phyloP scores from a whole-genome alignment of 495 filamentous ascomycete species.

The Beverwykella pulmonaria region DNA sequence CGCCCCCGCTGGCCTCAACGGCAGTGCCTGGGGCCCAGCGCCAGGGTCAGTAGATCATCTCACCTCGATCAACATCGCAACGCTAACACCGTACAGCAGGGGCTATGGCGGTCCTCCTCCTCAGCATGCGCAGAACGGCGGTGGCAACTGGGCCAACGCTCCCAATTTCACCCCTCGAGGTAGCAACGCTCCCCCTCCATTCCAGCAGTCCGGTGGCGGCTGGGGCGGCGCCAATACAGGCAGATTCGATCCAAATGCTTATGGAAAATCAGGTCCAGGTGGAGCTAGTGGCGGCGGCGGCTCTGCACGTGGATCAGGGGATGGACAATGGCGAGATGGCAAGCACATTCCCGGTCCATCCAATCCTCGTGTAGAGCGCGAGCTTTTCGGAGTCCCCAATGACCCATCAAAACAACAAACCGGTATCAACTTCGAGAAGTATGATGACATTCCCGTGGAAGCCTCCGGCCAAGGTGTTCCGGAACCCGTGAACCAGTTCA shows the following conservation, averaged over 20 bases:
- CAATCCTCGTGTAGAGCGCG: constrained; percentile 88
- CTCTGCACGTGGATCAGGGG: constrained; percentile 76
- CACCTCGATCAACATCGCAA: constrained; percentile 9
- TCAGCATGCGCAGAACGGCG: constrained; percentile 50
- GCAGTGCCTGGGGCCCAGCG: constrained; percentile 61
- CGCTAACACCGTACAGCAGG: constrained; percentile 24
- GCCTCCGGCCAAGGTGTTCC: constrained; percentile 93
- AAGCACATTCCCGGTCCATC: constrained; percentile 90
- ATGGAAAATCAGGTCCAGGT: constrained; percentile 64
- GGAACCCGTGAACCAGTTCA: constrained; percentile 86
- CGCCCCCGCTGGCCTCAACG: constrained; percentile 52
- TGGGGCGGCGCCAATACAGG: constrained; percentile 22
- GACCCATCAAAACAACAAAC: constrained; percentile 93
- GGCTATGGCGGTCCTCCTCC: constrained; percentile 36
- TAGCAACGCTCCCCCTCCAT: constrained; percentile 23
- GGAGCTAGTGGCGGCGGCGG: constrained; percentile 49
- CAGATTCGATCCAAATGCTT: constrained; percentile 67
- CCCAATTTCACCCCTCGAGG: constrained; percentile 70
- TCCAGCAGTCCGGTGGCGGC: constrained; percentile 24
- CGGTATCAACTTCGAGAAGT: constrained; percentile 99
- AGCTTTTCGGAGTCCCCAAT: constrained; percentile 91
- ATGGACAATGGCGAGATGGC: constrained; percentile 94
- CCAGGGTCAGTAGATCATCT: constrained; percentile 50
- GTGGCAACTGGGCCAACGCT: constrained; percentile 68
- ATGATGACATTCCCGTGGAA: constrained; percentile 98